These are phyloP conservation scores for Amphichorda felina DNA, from an alignment of 2,329 filamentous ascomycete genomes.

Conservation along the genomic window DNA sequence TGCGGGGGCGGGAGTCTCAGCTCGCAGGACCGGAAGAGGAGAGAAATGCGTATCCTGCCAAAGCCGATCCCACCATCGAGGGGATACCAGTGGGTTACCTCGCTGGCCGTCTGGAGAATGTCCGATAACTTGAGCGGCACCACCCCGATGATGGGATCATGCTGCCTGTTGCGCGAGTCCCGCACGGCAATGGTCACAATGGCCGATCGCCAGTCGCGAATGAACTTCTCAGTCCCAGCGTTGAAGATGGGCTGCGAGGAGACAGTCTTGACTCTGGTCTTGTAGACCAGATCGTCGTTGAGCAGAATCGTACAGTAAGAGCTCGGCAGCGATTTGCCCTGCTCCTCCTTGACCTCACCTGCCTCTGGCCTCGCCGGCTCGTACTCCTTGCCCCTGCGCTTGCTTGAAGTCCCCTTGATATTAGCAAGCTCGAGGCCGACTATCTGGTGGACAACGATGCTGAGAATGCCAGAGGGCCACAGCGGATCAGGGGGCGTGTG, in stretches of 20 bases:
- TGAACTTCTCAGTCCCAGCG: conserved; percentile 83
- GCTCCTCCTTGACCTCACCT: conserved; percentile 79
- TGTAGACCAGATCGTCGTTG: conserved; percentile 85
- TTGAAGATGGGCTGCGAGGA: conserved; percentile 96
- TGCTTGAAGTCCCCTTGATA: conserved; percentile 73
- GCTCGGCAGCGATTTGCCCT: conserved; percentile 66
- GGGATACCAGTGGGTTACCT: conserved; percentile 89
- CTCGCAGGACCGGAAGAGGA: conserved; percentile 85
- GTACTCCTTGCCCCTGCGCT: conserved; percentile 73
- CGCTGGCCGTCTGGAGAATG: conserved; percentile 76
- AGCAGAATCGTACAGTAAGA: conserved; percentile 87
- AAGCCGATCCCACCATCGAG: conserved; percentile 90
- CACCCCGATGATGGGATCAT: conserved; percentile 88
- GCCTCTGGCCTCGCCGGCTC: conserved; percentile 73
- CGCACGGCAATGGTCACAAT: conserved; percentile 83
- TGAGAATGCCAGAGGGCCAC: conserved; percentile 86
- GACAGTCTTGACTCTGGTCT: conserved; percentile 88
- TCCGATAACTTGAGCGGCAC: conserved; percentile 82
- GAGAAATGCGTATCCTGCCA: conserved; percentile 75
- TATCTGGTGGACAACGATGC: conserved; percentile 83
- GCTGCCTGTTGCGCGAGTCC: conserved; percentile 79
- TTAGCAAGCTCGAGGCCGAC: conserved; percentile 90
- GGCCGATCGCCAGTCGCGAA: conserved; percentile 83
- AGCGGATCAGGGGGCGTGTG: conserved; percentile 91
- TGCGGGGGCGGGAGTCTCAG: conserved; percentile 73